Percentiles rank a stretch among this genome's conserved stretches.
Evolutionary conservation across 2,329 filamentous ascomycete species (phyloP).

Genomic region (Fusarium oxysporum): DNA sequence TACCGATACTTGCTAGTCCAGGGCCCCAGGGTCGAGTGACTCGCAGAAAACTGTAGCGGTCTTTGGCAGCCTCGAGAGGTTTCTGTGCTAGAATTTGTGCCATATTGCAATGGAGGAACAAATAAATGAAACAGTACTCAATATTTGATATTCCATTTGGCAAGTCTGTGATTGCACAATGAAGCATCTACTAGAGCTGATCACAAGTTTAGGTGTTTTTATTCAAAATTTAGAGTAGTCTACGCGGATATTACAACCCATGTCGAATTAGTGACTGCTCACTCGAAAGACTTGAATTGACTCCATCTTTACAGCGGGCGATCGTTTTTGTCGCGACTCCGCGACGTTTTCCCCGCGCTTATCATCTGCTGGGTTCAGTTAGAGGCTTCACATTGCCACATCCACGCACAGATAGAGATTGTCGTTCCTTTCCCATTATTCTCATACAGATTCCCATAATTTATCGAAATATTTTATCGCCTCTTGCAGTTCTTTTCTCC

Average conservation of each 20-base stretch:
- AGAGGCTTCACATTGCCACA: constrained; percentile 31
- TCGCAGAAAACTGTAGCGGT: constrained; percentile 34
- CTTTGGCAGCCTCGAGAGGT: constrained; percentile 22
- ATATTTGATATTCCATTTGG: neutral
- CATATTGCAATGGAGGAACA: neutral
- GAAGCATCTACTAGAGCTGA: neutral
- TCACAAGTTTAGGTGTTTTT: neutral
- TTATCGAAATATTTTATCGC: constrained; percentile 14
- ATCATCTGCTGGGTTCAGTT: constrained; percentile 30
- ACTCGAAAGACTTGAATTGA: constrained; percentile 4
- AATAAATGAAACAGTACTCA: neutral
- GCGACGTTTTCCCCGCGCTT: constrained; percentile 32
- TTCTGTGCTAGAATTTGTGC: neutral
- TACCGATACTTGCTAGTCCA: constrained; percentile 45
- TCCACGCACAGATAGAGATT: constrained; percentile 30
- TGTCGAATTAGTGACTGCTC: constrained; percentile 10
- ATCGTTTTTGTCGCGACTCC: constrained; percentile 25
- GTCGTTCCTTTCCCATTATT: constrained; percentile 35
- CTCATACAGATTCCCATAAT: constrained; percentile 27
- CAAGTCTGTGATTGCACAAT: neutral
- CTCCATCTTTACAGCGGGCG: constrained; percentile 7
- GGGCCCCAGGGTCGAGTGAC: constrained; percentile 32
- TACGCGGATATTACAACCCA: neutral
- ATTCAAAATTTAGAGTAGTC: neutral
- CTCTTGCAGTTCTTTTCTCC: constrained; percentile 22